phyloP scores from a whole-genome alignment of 2,329 filamentous ascomycete species.

The Elsinoe batatas region DNA sequence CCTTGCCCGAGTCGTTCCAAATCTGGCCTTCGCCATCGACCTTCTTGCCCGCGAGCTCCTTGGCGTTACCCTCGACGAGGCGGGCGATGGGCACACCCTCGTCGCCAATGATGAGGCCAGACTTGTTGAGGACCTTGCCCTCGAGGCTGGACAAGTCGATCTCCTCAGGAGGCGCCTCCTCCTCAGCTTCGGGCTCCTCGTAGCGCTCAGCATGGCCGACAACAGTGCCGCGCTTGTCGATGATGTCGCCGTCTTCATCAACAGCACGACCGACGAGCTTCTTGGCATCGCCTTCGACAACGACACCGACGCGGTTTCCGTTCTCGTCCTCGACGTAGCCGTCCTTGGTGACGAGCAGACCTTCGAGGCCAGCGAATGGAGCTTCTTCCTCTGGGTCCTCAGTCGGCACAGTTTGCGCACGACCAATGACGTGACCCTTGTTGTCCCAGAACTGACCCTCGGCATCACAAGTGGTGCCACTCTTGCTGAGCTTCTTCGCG shows the following conservation, averaged over 20 bases:
- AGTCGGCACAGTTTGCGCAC: slow-evolving; percentile 37
- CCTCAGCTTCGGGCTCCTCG: slow-evolving; percentile 52
- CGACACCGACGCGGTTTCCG: slow-evolving; percentile 39
- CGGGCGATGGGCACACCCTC: slow-evolving; percentile 48
- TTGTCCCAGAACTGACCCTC: slow-evolving; percentile 45
- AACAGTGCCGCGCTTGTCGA: slow-evolving; percentile 45
- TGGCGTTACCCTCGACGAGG: slow-evolving; percentile 56
- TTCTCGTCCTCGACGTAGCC: slow-evolving; percentile 42
- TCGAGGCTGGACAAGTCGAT: slow-evolving; percentile 37
- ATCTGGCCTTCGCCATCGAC: slow-evolving; percentile 63
- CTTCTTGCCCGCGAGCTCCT: slow-evolving; percentile 56
- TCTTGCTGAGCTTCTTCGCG: slow-evolving; percentile 44
- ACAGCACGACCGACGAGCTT: slow-evolving; percentile 42
- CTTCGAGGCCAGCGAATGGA: slow-evolving; percentile 42
- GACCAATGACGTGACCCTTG: slow-evolving; percentile 44
- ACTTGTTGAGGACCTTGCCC: slow-evolving; percentile 41
- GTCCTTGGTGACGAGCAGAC: slow-evolving; percentile 40
- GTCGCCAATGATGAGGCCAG: slow-evolving; percentile 41
- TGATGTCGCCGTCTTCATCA: slow-evolving; percentile 44
- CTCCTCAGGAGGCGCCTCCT: slow-evolving; percentile 31
- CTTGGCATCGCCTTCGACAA: slow-evolving; percentile 42
- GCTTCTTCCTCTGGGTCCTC: slow-evolving; percentile 41
- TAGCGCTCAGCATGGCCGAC: slow-evolving; percentile 43
- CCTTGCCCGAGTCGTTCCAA: slow-evolving; percentile 61
- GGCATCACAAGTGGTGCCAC: slow-evolving; percentile 34